Evolutionary conservation across 202 grass and related monocot genomes (phyloP), one percentile per base, ranked within the genome.

Genomic region (Schoenoplectus tabernaemontani): DNA sequence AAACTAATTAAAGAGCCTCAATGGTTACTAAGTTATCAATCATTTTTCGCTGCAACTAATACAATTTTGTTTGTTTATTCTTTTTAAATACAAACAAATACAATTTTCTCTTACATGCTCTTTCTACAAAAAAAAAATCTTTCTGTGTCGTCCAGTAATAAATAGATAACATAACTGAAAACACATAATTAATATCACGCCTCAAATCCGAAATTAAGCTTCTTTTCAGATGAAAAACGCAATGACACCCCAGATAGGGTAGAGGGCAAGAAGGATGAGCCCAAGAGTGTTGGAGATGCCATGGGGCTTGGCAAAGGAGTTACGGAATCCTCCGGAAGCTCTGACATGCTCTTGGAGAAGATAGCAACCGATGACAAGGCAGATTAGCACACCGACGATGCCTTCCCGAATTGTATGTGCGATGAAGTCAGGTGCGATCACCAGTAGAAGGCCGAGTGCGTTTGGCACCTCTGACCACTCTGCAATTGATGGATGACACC

Each of bases 401-500:
- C 82, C 23, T 6, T 46, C 59, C 37, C 91, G 79, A 67, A 97
- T 82, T 9, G 56, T 81, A 68, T 87, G 28, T 0, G 94, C 91
- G 13, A 94, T 84, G 12, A 97, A 70, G 53, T 77, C 58, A 0
- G 91, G 94, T 42, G 94, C 80, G n/a, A 97, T 89, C 43, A 87
- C 94, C 6, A 89, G 82, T 24, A 94, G 89, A 19, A 90, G 78
- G 28, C 93, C 89, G 44, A 97, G 57, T 13, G 89, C 23, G 0
- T 87, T 87, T 2, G 94, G 91, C 23, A 97, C 24, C 76, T 94
- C 91, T 28, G 93, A 84, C 94, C 94, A 97, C 85, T 94, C 94
- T 66, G 16, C 57, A 85, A 33, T 79, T 24, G 38, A 81, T 8
- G 17, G 51, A 36, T 51, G 7, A 51, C 47, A 16, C 9, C 53